Conservation (phyloP, 768 basidiomycete species). For the Clavulina sp. region DNA sequence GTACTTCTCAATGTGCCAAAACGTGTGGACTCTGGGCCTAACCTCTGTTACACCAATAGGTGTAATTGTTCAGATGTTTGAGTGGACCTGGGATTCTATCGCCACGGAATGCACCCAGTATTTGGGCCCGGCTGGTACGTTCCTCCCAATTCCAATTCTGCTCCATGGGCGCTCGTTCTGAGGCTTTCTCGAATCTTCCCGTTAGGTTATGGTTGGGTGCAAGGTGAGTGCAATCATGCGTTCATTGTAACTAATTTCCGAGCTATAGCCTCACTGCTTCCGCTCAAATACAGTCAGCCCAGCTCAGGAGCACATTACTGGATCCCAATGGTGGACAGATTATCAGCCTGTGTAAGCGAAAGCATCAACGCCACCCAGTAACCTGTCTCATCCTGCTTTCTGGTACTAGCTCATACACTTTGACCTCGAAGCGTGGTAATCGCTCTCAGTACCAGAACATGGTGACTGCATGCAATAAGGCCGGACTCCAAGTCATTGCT, state of each 20-base stretch:
- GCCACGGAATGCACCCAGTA: slow-evolving; percentile 7
- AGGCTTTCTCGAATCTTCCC: not conserved
- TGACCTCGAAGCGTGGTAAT: slow-evolving; percentile 11
- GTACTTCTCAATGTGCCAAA: too few species aligned
- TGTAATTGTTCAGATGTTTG: slow-evolving; percentile 11
- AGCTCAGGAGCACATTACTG: slow-evolving; percentile 4
- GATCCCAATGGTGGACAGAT: slow-evolving; percentile 11
- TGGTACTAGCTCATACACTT: slow-evolving; percentile 9
- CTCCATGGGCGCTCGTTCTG: not conserved
- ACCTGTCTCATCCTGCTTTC: too few species aligned
- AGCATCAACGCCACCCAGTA: too few species aligned
- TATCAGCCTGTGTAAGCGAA: slow-evolving; percentile 11
- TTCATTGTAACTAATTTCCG: too few species aligned
- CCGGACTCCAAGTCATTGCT: slow-evolving; percentile 8
- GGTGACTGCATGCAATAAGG: slow-evolving; percentile 10
- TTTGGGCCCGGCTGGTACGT: slow-evolving; percentile 9
- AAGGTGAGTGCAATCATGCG: slow-evolving; percentile 7
- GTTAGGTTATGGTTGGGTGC: slow-evolving; percentile 11
- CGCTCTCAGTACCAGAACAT: slow-evolving; percentile 9
- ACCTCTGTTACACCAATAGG: too few species aligned
- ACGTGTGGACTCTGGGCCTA: too few species aligned
- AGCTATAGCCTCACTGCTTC: not conserved
- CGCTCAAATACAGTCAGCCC: slow-evolving; percentile 6
- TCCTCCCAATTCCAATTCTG: too few species aligned
- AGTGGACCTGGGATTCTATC: slow-evolving; percentile 12